Evolutionary conservation across 2,329 filamentous ascomycete species (phyloP), one percentile per base, ranked within the genome.

Genomic region (Orbilia blumenaviensis): DNA sequence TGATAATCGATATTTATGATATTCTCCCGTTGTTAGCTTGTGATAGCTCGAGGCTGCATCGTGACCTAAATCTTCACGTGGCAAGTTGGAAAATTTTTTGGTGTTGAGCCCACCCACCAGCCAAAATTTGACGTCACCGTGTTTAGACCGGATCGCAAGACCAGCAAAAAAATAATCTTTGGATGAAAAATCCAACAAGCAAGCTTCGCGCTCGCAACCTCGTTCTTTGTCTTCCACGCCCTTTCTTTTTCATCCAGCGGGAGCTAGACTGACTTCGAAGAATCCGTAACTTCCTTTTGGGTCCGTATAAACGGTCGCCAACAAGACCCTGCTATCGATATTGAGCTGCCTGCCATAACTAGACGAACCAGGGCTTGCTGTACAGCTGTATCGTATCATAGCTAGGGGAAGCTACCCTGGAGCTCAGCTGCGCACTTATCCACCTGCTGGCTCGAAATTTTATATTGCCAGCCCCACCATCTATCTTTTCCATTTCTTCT

Each of bases 1-100:
- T 9, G 23, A 10, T 12, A 21, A 16, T 50, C 44, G 23, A 5
- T 50, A 23, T 23, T 4, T 7, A 50, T 12, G n/a, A n/a, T n/a
- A n/a, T n/a, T n/a, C n/a, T n/a, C n/a, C n/a, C n/a, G n/a, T n/a
- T n/a, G n/a, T n/a, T 63, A 9, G 60, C 61, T 25, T 56, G 62
- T 58, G 63, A 58, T n/a, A 7, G 25, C n/a, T 16, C 14, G 18
- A 2, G 38, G 38, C 29, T 42, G 4, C 48, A 67, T 67, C 63
- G 48, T 56, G 48, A 56, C 63, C 16, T 27, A n/a, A 34, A n/a
- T 50, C 18, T 72, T 72, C 67, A 72, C 67, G 60, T 72, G 67
- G 46, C 25, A 60, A 48, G 38, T 54, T 42, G n/a, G 36, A 14
- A 41, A 16, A n/a, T 44, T 38, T 38, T 61, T 64, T 48, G 29